Conservation (phyloP, 768 basidiomycete species). For the Zangia roseola region DNA sequence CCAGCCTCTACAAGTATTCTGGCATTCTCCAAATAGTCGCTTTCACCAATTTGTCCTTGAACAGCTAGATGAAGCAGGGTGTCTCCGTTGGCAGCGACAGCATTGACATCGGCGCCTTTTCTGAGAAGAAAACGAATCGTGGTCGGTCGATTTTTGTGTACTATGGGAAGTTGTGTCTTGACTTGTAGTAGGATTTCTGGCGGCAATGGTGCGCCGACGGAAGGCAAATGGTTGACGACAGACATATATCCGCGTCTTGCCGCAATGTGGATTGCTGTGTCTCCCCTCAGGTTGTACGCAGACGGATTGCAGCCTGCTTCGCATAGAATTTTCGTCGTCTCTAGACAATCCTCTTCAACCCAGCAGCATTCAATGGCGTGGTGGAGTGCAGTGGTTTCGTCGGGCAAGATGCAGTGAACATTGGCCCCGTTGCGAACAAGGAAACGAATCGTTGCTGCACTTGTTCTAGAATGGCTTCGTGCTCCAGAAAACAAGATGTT, state of each 20-base stretch:
- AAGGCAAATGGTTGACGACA: background rate
- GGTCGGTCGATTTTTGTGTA: too few relatives aligned
- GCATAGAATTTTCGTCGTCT: background rate
- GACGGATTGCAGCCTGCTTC: slow-evolving; percentile 11
- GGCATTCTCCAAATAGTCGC: too few relatives aligned
- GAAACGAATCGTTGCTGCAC: background rate
- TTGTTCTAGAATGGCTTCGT: too few relatives aligned
- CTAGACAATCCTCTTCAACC: background rate
- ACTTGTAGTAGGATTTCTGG: too few relatives aligned
- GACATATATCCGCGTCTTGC: background rate
- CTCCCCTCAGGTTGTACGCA: background rate
- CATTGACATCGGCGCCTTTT: background rate
- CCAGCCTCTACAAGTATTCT: too few relatives aligned
- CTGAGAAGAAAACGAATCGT: background rate
- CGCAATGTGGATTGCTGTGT: slow-evolving; percentile 1
- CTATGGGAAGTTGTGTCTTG: too few relatives aligned
- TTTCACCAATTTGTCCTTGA: too few relatives aligned
- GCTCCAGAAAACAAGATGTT: background rate
- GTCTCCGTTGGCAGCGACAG: too few relatives aligned
- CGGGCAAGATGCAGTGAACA: background rate
- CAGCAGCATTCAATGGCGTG: background rate
- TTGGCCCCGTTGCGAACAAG: background rate
- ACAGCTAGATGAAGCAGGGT: too few relatives aligned
- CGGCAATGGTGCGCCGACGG: too few relatives aligned
- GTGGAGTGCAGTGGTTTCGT: slow-evolving; percentile 1